Evolutionary conservation across 805 yeast species (phyloP).

Genomic region (Starmerella cellae): DNA sequence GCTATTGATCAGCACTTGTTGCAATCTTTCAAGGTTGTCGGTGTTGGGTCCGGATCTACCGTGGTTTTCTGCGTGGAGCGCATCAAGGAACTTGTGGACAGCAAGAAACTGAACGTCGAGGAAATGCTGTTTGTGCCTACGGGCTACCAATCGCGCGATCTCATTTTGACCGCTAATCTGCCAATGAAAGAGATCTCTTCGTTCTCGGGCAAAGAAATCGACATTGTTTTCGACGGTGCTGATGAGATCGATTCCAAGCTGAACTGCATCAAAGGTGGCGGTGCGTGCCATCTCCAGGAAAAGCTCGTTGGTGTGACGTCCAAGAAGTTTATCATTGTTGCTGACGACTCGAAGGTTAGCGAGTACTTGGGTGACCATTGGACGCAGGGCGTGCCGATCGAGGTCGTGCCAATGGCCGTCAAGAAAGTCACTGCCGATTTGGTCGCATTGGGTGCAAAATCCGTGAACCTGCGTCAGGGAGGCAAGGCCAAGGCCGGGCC

Average conservation of each 20-base stretch:
- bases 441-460: slow-evolving; percentile 46
- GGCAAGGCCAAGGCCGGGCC: slow-evolving; percentile 94
- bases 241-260: slow-evolving; percentile 80
- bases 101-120: slow-evolving; percentile 30
- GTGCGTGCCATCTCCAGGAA: slow-evolving; percentile 95
- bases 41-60: slow-evolving; percentile 94
- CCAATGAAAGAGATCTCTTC: slow-evolving; percentile 72
- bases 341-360: slow-evolving; percentile 79
- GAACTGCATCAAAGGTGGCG: slow-evolving; percentile 95
- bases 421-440: slow-evolving; percentile 61
- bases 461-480: slow-evolving; percentile 64
- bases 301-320: slow-evolving; percentile 81
- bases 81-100: slow-evolving; percentile 49
- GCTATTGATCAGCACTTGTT: slow-evolving; percentile 87
- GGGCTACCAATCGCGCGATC: slow-evolving; percentile 85
- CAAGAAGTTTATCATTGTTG: slow-evolving; percentile 67
- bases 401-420: slow-evolving; percentile 80
- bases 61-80: slow-evolving; percentile 96
- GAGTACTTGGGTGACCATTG: slow-evolving; percentile 62
- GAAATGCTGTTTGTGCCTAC: slow-evolving; percentile 79
- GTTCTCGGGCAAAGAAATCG: slow-evolving; percentile 49
- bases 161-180: slow-evolving; percentile 71
- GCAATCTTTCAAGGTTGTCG: slow-evolving; percentile 55
- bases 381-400: slow-evolving; percentile 90
- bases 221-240: slow-evolving; percentile 96